phyloP scores from a whole-genome alignment of 208 protist species.

The Porcisia deanei region DNA sequence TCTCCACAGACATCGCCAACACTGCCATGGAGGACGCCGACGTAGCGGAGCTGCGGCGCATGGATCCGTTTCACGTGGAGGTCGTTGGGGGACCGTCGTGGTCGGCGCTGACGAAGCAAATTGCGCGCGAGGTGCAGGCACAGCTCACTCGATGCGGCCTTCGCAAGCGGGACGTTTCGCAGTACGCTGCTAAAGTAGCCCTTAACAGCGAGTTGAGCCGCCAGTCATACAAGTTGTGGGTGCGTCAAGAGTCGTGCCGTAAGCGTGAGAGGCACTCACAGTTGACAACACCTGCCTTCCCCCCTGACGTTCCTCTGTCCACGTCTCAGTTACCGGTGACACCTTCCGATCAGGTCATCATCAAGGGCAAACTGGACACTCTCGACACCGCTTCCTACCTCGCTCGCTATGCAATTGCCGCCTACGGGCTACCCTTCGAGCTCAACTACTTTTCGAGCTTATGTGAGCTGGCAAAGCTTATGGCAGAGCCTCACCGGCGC shows the following conservation, averaged over 20 bases:
- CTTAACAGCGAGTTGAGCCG: conserved; percentile 25
- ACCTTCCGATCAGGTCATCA: conserved; percentile 10
- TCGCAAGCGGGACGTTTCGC: conserved; percentile 18
- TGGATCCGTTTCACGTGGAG: conserved; percentile 64
- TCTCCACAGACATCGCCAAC: conserved; percentile 62
- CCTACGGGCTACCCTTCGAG: conserved; percentile 81
- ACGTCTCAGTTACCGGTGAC: conserved; percentile 6
- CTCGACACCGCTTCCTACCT: conserved; percentile 48
- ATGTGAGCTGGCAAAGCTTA: conserved; percentile 43
- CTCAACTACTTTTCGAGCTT: conserved; percentile 71
- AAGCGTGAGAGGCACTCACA: conserved; percentile 17
- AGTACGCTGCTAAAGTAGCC: conserved; percentile 19
- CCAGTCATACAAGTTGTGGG: conserved; percentile 23
- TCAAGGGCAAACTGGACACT: conserved; percentile 26
- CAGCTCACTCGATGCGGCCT: conserved; percentile 47
- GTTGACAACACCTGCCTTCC: not conserved
- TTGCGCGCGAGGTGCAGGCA: conserved; percentile 37
- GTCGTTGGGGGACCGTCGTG: conserved; percentile 42
- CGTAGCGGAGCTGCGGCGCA: conserved; percentile 57
- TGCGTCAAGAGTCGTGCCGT: conserved; percentile 25
- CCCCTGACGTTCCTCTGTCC: not conserved
- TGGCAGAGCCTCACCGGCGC: conserved; percentile 60
- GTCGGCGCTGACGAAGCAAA: conserved; percentile 20
- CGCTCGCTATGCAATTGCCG: conserved; percentile 64
- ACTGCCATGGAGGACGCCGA: conserved; percentile 61